phyloP scores from a whole-genome alignment of 2,329 filamentous ascomycete species.

The Ascochyta clinopodiicola region DNA sequence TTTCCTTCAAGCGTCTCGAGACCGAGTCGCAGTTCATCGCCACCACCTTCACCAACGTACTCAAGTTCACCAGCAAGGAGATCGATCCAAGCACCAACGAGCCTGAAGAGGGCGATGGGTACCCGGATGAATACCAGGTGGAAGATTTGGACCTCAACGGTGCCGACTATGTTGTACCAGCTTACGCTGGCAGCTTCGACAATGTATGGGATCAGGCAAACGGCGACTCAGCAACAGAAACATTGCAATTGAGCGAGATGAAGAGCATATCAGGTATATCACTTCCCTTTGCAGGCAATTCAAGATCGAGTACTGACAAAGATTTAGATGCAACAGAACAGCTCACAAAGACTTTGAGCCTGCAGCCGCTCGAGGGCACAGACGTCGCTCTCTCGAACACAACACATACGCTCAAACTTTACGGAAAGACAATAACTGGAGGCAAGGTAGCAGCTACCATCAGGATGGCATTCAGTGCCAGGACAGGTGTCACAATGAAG shows the following conservation, averaged over 20 bases:
- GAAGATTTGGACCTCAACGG: constrained; percentile 90
- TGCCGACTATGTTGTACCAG: constrained; percentile 91
- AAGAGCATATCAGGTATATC: constrained; percentile 88
- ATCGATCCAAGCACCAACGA: constrained; percentile 94
- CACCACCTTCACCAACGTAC: constrained; percentile 84
- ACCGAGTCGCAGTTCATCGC: constrained; percentile 80
- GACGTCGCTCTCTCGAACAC: constrained; percentile 87
- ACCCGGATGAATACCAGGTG: constrained; percentile 97
- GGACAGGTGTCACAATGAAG: constrained; percentile 94
- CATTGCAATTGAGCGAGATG: constrained; percentile 81
- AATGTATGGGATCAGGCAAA: constrained; percentile 95
- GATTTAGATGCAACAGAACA: constrained; percentile 85
- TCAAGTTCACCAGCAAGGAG: constrained; percentile 98
- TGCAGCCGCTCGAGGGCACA: constrained; percentile 93
- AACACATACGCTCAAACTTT: constrained; percentile 92
- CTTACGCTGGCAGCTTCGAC: constrained; percentile 93
- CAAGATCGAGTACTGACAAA: constrained; percentile 20
- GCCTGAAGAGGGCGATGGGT: constrained; percentile 82
- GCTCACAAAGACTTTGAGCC: constrained; percentile 81
- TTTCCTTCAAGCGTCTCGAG: constrained; percentile 84
- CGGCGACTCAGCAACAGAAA: constrained; percentile 90
- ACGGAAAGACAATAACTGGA: constrained; percentile 92
- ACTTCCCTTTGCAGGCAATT: background rate
- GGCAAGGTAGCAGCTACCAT: constrained; percentile 87
- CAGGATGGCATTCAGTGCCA: constrained; percentile 91